A percentile compares a stretch with the other conserved stretches of the same genome.
phyloP scores from a whole-genome alignment of 2,329 filamentous ascomycete genomes.

The Epichloe aotearoae region DNA sequence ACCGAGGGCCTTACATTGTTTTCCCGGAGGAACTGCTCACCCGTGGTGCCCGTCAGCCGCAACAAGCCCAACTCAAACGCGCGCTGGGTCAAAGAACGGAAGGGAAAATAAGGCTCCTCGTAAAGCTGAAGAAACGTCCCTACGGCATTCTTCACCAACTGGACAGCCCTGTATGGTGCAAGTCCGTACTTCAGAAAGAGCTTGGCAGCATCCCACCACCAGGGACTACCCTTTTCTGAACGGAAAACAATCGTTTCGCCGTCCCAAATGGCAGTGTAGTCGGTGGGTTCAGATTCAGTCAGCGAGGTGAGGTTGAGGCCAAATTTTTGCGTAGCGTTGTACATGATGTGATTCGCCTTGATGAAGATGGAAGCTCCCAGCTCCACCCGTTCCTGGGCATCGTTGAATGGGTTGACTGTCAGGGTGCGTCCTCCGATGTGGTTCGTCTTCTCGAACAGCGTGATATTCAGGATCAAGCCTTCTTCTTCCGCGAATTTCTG shows the following conservation, averaged over 20 bases:
- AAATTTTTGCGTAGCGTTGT: conserved; percentile 58
- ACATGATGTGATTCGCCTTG: conserved; percentile 67
- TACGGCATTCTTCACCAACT: conserved; percentile 58
- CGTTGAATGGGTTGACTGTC: conserved; percentile 64
- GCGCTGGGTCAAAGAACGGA: conserved; percentile 57
- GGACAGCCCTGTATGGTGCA: conserved; percentile 60
- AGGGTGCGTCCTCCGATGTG: conserved; percentile 78
- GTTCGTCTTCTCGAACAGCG: conserved; percentile 67
- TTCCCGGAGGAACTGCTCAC: conserved; percentile 54
- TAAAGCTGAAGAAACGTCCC: conserved; percentile 70
- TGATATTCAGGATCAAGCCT: conserved; percentile 59
- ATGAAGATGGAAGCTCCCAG: conserved; percentile 91
- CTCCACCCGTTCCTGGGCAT: conserved; percentile 59
- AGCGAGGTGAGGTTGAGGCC: conserved; percentile 45
- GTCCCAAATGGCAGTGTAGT: conserved; percentile 70
- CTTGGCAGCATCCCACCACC: conserved; percentile 71
- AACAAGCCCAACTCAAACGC: conserved; percentile 55
- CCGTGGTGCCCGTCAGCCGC: conserved; percentile 55
- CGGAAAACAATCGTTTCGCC: conserved; percentile 60
- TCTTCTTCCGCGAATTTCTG: conserved; percentile 52
- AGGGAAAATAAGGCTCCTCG: conserved; percentile 70
- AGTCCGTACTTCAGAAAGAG: conserved; percentile 77
- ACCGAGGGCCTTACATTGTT: conserved; percentile 31
- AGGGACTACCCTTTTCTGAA: conserved; percentile 42
- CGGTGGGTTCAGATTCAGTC: conserved; percentile 33